Conservation (phyloP, 2,329 filamentous ascomycete genomes). For the Celoporthe dispersa region DNA sequence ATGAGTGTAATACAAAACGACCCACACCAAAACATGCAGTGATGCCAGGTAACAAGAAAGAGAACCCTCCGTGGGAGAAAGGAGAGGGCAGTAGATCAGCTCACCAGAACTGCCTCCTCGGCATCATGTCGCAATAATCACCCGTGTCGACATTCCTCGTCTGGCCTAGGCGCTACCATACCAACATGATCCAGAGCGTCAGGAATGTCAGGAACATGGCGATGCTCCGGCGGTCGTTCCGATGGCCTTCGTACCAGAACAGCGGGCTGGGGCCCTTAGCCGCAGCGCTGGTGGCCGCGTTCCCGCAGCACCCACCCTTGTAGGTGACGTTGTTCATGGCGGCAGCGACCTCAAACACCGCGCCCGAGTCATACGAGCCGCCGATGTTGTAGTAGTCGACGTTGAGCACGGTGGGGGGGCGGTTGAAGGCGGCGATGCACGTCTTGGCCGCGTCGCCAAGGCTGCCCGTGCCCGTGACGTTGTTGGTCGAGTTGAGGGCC, state of each 20-base stretch:
- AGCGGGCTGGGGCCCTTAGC: conserved; percentile 23
- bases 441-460: conserved; percentile 67
- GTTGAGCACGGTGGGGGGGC: conserved; percentile 76
- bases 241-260: conserved; percentile 25
- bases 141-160: conserved; percentile 20
- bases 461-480: conserved; percentile 65
- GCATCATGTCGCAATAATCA: conserved; percentile 29
- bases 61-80: too few species aligned
- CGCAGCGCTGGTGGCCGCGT: conserved; percentile 28
- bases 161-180: conserved; percentile 29
- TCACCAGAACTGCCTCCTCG: conserved; percentile 26
- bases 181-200: conserved; percentile 30
- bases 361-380: conserved; percentile 57
- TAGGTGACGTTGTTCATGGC: conserved; percentile 75
- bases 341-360: conserved; percentile 77
- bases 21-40: neutral
- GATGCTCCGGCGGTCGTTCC: conserved; percentile 22
- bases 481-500: conserved; percentile 74
- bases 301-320: conserved; percentile 59
- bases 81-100: neutral
- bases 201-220: conserved; percentile 27
- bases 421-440: conserved; percentile 66
- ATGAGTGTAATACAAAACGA: neutral
- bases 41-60: neutral
- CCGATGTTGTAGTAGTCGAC: conserved; percentile 86